Evolutionary conservation across 2,329 filamentous ascomycete genomes (phyloP).

Genomic region (Sporothrix phasma): DNA sequence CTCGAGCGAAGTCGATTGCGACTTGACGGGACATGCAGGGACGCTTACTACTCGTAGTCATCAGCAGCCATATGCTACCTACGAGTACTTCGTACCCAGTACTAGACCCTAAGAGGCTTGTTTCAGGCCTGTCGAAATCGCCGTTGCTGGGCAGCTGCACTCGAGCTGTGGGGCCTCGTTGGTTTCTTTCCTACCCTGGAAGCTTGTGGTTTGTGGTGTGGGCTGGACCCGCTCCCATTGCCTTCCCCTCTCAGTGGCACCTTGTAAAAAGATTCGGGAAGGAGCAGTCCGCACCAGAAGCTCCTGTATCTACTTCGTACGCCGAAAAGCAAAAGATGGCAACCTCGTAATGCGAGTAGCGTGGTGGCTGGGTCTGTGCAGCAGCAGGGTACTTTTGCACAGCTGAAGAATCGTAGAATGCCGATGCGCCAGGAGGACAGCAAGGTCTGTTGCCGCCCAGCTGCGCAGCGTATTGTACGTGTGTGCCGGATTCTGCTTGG

Average conservation of each 20-base stretch:
- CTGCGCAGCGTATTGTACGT: too few species aligned
- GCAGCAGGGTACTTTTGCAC: neutral
- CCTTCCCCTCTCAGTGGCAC: neutral
- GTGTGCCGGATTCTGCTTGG: too few species aligned
- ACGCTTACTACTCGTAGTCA: neutral
- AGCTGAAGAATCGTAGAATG: neutral
- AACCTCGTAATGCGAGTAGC: neutral
- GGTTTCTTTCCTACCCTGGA: neutral
- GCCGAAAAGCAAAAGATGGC: neutral
- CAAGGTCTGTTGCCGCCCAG: too few species aligned
- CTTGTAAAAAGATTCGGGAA: constrained; percentile 3
- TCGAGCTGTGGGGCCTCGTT: neutral
- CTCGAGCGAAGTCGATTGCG: neutral
- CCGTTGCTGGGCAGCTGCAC: constrained; percentile 14
- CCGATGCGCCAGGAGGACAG: neutral
- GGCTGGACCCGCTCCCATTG: constrained; percentile 5
- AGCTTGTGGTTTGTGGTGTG: neutral
- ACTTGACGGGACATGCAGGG: neutral
- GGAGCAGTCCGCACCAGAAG: neutral
- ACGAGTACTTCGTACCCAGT: too few species aligned
- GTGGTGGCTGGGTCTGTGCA: neutral
- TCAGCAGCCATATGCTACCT: too few species aligned
- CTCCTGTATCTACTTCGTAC: neutral
- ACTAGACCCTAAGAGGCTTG: too few species aligned
- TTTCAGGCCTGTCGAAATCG: neutral